Evolutionary conservation across 1,139 yeast species (phyloP).

Genomic region (Yamadazyma siamensis): DNA sequence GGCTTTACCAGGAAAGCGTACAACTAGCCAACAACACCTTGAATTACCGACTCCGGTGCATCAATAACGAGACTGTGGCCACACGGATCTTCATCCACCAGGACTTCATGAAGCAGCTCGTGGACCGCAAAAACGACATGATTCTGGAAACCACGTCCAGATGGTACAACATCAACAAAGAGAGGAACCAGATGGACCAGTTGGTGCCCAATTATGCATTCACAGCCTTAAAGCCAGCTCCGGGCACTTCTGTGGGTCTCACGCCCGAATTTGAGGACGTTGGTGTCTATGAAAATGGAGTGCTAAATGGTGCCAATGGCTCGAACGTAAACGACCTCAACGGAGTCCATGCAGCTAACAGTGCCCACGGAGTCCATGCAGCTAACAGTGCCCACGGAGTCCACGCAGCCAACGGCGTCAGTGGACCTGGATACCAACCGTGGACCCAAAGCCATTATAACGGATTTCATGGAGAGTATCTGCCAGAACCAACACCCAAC

Average conservation of each 20-base stretch:
- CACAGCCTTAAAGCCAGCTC: conserved; percentile 34
- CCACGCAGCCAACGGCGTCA: conserved; percentile 1
- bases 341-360: conserved; percentile 1
- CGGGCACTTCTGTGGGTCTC: conserved; percentile 6
- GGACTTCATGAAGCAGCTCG: conserved; percentile 66
- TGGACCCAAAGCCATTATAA: no score
- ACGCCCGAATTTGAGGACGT: background rate
- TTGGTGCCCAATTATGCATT: conserved; percentile 47
- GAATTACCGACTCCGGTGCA: conserved; percentile 70
- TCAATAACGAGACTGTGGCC: conserved; percentile 78
- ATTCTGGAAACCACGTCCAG: conserved; percentile 73
- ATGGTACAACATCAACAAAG: conserved; percentile 93
- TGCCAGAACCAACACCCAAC: conserved; percentile 8
- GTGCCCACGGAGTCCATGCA: background rate
- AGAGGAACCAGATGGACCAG: conserved; percentile 80
- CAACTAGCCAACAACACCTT: conserved; percentile 65
- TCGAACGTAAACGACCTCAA: no score
- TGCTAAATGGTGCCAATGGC: background rate
- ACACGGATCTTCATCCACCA: conserved; percentile 81
- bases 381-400: background rate
- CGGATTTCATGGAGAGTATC: conserved; percentile 3
- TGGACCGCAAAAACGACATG: conserved; percentile 65
- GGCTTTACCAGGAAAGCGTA: conserved; percentile 66
- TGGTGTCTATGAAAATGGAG: background rate
- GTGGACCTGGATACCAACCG: no score